phyloP scores from a whole-genome alignment of 2,329 filamentous ascomycete genomes.

The Penicillium sp. region DNA sequence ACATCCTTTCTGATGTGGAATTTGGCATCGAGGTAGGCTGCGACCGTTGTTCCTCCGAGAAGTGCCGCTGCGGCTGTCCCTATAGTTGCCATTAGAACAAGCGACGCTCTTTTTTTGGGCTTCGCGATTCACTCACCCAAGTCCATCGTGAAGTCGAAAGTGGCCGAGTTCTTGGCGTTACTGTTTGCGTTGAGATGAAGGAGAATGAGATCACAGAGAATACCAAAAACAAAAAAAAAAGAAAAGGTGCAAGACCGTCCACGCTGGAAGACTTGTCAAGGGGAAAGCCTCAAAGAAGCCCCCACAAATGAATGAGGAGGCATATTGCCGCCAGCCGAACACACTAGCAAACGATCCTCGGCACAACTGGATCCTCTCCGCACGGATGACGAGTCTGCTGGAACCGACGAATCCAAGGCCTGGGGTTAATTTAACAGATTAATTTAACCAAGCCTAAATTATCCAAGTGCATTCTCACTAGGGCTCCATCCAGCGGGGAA shows the following conservation, averaged over 20 bases:
- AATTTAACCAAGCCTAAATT: not conserved
- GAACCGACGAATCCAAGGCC: not conserved
- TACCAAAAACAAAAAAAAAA: not conserved
- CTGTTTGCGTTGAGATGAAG: not conserved
- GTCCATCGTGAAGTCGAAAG: conserved; percentile 10
- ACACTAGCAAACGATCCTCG: conserved; percentile 8
- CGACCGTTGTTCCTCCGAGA: conserved; percentile 32
- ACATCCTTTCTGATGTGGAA: conserved; percentile 69
- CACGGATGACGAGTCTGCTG: not conserved
- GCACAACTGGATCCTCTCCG: conserved; percentile 5
- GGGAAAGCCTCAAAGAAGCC: too few species aligned
- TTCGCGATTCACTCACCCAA: conserved; percentile 5
- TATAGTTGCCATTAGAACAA: conserved; percentile 2
- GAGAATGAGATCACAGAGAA: not conserved
- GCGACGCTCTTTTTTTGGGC: not conserved
- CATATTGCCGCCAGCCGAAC: conserved; percentile 1
- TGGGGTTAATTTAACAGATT: too few species aligned
- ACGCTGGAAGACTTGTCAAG: too few species aligned
- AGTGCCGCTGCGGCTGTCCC: conserved; percentile 32
- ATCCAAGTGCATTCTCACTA: not conserved
- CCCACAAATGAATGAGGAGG: not conserved
- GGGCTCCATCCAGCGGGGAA: not conserved
- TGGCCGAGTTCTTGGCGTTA: not conserved
- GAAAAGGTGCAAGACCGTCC: too few species aligned
- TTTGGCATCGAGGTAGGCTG: conserved; percentile 63